Conservation (phyloP, 176 grass and related monocot species). For the Cenchrus purpureus region DNA sequence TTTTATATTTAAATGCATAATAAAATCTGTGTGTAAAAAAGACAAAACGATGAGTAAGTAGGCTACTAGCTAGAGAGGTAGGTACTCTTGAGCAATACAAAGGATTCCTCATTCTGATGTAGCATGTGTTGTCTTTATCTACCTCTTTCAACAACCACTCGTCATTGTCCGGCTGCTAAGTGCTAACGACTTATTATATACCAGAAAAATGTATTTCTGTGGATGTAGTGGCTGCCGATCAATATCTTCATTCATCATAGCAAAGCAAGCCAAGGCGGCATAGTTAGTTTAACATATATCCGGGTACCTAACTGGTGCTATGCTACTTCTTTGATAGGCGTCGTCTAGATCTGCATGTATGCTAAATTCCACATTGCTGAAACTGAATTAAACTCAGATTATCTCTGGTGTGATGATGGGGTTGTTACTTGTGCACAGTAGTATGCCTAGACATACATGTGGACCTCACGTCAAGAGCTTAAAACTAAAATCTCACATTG, state of each 20-base stretch:
- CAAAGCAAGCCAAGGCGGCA: not conserved
- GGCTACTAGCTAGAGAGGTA: no score
- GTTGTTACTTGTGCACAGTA: no score
- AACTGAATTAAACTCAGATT: no score
- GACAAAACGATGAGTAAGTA: no score
- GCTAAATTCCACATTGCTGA: not conserved
- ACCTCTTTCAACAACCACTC: not conserved
- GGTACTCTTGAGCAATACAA: no score
- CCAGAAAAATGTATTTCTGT: not conserved
- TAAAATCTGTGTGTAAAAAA: no score
- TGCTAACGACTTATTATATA: not conserved
- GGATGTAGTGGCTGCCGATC: not conserved
- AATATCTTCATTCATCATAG: not conserved
- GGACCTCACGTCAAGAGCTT: no score
- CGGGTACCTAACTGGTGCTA: not conserved
- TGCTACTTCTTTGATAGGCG: not conserved
- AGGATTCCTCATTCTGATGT: no score
- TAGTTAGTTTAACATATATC: not conserved
- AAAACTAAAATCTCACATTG: no score
- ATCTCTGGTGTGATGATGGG: no score
- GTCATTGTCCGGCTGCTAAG: not conserved
- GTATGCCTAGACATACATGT: no score
- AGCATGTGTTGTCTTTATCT: not conserved
- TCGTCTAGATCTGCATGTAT: not conserved
- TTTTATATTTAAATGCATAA: no score